Evolutionary conservation across 139 green algal species (phyloP).

Genomic region (Volvox reticuliferus): DNA sequence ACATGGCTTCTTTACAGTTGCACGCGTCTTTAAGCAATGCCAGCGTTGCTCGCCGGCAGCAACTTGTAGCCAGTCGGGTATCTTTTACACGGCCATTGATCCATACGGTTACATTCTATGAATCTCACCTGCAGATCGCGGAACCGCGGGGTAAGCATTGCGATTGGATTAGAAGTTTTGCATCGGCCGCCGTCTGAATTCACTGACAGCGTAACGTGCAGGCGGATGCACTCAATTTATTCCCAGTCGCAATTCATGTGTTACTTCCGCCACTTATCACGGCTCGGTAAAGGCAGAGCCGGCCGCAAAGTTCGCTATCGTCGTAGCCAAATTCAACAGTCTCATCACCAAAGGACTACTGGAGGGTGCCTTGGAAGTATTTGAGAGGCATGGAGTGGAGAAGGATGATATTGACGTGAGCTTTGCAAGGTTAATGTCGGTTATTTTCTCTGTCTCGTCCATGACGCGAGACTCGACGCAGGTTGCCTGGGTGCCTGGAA

Average conservation of each 20-base stretch:
- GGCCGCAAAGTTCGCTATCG: slow-evolving; percentile 70
- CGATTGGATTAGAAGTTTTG: background rate
- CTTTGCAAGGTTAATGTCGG: background rate
- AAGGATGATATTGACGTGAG: slow-evolving; percentile 81
- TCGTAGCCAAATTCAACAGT: slow-evolving; percentile 96
- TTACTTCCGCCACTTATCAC: slow-evolving; percentile 32
- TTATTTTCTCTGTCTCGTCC: background rate
- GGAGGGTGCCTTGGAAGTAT: slow-evolving; percentile 82
- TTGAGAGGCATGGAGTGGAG: slow-evolving; percentile 80
- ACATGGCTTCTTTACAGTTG: slow-evolving; percentile 7
- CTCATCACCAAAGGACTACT: slow-evolving; percentile 95
- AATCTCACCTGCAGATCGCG: background rate
- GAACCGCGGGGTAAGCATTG: background rate
- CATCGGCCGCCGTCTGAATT: background rate
- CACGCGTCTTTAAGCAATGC: background rate
- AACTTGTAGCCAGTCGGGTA: background rate
- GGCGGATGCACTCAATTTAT: background rate
- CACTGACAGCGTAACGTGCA: background rate
- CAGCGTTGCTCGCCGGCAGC: background rate
- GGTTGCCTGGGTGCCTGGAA: slow-evolving; percentile 95
- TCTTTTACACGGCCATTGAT: background rate
- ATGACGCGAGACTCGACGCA: slow-evolving; percentile 46
- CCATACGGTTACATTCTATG: background rate
- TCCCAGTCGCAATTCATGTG: background rate
- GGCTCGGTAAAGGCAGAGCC: slow-evolving; percentile 54